These are phyloP conservation scores for Sporothrix curviconia DNA, from an alignment of 2,329 filamentous ascomycete species.

Conservation along the genomic window DNA sequence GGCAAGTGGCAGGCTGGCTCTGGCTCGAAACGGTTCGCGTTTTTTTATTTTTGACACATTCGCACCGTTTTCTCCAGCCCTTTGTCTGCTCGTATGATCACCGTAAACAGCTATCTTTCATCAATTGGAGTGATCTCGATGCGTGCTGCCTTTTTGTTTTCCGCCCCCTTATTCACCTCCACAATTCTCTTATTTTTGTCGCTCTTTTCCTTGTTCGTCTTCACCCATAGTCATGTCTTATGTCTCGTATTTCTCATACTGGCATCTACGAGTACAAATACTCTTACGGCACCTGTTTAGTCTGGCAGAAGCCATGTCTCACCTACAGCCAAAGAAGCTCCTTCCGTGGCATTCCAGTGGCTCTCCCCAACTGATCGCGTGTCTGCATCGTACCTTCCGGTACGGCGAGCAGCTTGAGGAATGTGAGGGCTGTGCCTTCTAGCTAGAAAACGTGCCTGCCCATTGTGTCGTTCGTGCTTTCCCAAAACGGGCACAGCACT, in stretches of 20 bases:
- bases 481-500: not conserved
- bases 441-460: not conserved
- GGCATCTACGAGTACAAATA: not conserved
- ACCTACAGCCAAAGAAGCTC: not conserved
- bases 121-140: too few species aligned
- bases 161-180: not conserved
- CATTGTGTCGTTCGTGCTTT: not conserved
- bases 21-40: too few species aligned
- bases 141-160: not conserved
- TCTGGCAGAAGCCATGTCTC: not conserved
- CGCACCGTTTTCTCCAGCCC: not conserved
- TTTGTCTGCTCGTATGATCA: too few species aligned
- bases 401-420: not conserved
- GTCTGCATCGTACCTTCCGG: not conserved
- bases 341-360: constrained; percentile 5
- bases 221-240: not conserved
- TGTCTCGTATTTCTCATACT: constrained; percentile 13
- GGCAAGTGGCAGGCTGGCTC: too few species aligned
- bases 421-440: not conserved
- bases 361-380: not conserved
- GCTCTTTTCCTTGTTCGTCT: too few species aligned
- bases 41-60: not conserved
- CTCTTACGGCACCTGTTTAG: too few species aligned
- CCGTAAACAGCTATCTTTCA: too few species aligned
- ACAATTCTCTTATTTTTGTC: too few species aligned